Conservation (phyloP, 2,329 filamentous ascomycete species). For the Colletotrichum acutatum region DNA sequence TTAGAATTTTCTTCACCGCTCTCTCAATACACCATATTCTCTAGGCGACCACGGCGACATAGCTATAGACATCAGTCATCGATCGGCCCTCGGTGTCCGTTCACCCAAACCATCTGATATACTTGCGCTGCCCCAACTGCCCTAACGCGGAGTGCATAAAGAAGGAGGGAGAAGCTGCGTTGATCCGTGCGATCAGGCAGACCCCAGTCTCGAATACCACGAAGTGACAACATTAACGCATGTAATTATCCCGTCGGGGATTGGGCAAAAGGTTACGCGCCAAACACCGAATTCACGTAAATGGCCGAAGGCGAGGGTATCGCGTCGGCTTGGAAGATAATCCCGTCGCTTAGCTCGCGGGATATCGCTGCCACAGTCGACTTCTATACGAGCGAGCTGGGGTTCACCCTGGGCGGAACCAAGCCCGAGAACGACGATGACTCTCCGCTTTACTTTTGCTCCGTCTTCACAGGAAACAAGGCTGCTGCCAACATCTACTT, state of each 20-base stretch:
- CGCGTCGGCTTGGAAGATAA: slow-evolving; percentile 29
- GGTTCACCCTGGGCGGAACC: neutral
- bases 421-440: neutral
- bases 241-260: neutral
- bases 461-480: slow-evolving; percentile 1
- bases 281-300: neutral
- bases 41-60: neutral
- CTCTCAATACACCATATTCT: neutral
- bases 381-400: slow-evolving; percentile 12
- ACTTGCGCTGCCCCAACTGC: too few relatives aligned
- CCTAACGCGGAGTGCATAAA: neutral
- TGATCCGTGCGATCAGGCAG: neutral
- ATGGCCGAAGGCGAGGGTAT: neutral
- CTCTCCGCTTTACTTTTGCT: slow-evolving; percentile 17
- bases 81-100: neutral
- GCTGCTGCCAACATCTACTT: slow-evolving; percentile 28
- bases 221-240: too few relatives aligned
- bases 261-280: neutral
- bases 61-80: neutral
- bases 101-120: neutral
- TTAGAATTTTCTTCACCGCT: neutral
- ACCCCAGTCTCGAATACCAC: neutral
- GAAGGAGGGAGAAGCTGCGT: neutral
- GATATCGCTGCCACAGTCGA: slow-evolving; percentile 9
- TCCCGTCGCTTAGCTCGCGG: slow-evolving; percentile 8